A percentile compares a stretch with the other conserved stretches of the same genome.
These are phyloP conservation scores for Lojkania enalia DNA, from an alignment of 2,329 filamentous ascomycete genomes.

Conservation along the genomic window DNA sequence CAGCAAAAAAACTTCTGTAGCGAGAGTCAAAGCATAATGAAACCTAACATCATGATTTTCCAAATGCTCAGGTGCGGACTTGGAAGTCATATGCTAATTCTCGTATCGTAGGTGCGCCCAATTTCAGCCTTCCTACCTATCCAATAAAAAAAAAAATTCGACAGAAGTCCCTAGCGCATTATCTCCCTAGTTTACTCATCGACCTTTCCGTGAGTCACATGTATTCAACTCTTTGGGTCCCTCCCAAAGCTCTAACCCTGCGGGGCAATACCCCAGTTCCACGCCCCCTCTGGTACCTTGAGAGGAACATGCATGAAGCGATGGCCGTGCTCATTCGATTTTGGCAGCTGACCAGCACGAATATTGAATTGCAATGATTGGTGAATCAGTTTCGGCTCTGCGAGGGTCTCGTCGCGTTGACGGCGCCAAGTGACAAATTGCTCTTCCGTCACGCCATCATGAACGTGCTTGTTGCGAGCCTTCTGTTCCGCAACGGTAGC, in stretches of 20 bases:
- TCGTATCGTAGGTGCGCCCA: too few species aligned
- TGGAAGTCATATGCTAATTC: too few species aligned
- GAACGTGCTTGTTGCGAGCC: constrained; percentile 36
- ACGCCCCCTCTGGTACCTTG: constrained; percentile 7
- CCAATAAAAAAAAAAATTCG: too few species aligned
- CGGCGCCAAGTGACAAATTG: constrained; percentile 38
- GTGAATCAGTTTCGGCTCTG: constrained; percentile 34
- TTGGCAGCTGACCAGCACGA: constrained; percentile 25
- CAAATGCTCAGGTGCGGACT: too few species aligned
- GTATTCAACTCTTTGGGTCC: too few species aligned
- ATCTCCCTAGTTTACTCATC: too few species aligned
- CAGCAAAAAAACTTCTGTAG: too few species aligned
- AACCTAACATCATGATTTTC: too few species aligned
- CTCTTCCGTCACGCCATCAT: constrained; percentile 24
- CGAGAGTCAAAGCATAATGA: too few species aligned
- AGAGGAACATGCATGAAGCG: constrained; percentile 10
- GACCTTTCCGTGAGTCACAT: too few species aligned
- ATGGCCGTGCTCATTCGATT: constrained; percentile 7
- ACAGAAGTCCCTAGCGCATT: too few species aligned
- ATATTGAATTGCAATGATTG: constrained; percentile 43
- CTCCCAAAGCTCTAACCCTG: constrained; percentile 4
- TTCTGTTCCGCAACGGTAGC: constrained; percentile 34
- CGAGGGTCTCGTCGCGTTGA: constrained; percentile 28
- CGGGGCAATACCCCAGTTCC: constrained; percentile 1
- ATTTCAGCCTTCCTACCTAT: too few species aligned